Evolutionary conservation across 1,284 basidiomycete genomes (phyloP).

Genomic region (Ceratobasidium sp.): DNA sequence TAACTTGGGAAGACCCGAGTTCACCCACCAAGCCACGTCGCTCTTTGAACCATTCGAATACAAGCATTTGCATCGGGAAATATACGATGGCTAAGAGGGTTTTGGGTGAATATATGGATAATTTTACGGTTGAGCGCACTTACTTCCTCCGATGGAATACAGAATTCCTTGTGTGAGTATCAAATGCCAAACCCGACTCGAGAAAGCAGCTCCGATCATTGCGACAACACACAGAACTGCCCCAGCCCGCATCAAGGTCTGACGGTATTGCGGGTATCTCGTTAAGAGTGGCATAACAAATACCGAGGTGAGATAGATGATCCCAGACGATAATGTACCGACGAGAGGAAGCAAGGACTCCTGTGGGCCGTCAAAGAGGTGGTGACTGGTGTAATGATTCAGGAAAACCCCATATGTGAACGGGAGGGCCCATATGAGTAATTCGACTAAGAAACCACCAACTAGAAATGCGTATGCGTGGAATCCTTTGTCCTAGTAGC

Average conservation of each 20-base stretch:
- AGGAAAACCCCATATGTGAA: conserved; percentile 45
- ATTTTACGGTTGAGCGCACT: not conserved
- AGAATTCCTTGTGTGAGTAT: conserved; percentile 43
- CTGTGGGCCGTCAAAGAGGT: conserved; percentile 36
- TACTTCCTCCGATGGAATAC: conserved; percentile 44
- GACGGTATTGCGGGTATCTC: conserved; percentile 42
- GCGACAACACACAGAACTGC: conserved; percentile 40
- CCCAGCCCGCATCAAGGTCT: conserved; percentile 42
- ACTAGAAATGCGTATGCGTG: conserved; percentile 45
- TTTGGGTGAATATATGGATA: not conserved
- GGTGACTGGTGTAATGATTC: conserved; percentile 43
- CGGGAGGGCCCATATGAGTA: conserved; percentile 43
- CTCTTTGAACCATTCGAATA: conserved; percentile 42
- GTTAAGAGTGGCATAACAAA: conserved; percentile 42
- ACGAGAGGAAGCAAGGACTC: conserved; percentile 43
- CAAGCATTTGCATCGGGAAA: conserved; percentile 41
- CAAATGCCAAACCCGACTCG: conserved; percentile 42
- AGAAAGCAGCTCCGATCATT: conserved; percentile 43
- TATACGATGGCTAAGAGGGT: conserved; percentile 41
- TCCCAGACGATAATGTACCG: conserved; percentile 44
- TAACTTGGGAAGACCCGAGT: not conserved
- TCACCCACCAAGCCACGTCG: conserved; percentile 41
- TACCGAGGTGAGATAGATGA: conserved; percentile 44
- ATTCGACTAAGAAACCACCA: conserved; percentile 44
- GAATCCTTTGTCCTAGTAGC: conserved; percentile 41